These are phyloP conservation scores for Solanum aculeatissimum DNA, from an alignment of 305 asterid genomes.

Conservation along the genomic window DNA sequence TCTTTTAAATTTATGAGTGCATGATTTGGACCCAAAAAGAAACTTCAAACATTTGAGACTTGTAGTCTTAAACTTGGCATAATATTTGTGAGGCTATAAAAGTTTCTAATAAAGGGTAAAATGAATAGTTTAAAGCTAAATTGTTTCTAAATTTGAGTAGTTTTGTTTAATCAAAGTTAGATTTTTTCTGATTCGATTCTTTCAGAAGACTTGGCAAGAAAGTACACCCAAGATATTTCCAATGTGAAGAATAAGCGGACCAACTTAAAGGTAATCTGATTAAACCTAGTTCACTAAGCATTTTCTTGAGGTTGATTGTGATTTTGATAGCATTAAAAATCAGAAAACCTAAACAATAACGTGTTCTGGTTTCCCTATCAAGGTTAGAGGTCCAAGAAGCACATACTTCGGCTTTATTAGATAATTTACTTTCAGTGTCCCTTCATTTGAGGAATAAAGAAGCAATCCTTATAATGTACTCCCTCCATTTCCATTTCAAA, in stretches of 20 bases:
- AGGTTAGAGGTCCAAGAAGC: neutral
- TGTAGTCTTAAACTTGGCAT: too few relatives aligned
- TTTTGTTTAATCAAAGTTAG: too few relatives aligned
- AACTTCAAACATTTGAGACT: too few relatives aligned
- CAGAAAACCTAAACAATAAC: neutral
- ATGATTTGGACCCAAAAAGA: too few relatives aligned
- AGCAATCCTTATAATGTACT: neutral
- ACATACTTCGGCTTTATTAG: neutral
- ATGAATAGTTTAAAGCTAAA: too few relatives aligned
- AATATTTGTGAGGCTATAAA: too few relatives aligned
- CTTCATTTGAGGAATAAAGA: neutral
- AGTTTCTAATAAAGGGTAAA: too few relatives aligned
- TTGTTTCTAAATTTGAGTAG: too few relatives aligned
- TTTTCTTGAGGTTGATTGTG: neutral
- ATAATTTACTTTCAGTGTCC: neutral
- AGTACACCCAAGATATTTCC: slow-evolving; percentile 39
- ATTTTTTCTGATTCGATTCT: too few relatives aligned
- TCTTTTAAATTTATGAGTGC: too few relatives aligned
- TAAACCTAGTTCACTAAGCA: neutral
- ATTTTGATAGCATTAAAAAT: neutral
- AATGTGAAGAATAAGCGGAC: slow-evolving; percentile 24
- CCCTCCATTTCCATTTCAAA: too few relatives aligned
- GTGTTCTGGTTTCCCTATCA: neutral
- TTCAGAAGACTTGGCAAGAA: slow-evolving; percentile 63
- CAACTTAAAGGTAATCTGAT: slow-evolving; percentile 29